A percentile compares a stretch with the other conserved stretches of the same genome.
phyloP scores from a whole-genome alignment of 2,329 filamentous ascomycete species.

The Westerdykella ornata region DNA sequence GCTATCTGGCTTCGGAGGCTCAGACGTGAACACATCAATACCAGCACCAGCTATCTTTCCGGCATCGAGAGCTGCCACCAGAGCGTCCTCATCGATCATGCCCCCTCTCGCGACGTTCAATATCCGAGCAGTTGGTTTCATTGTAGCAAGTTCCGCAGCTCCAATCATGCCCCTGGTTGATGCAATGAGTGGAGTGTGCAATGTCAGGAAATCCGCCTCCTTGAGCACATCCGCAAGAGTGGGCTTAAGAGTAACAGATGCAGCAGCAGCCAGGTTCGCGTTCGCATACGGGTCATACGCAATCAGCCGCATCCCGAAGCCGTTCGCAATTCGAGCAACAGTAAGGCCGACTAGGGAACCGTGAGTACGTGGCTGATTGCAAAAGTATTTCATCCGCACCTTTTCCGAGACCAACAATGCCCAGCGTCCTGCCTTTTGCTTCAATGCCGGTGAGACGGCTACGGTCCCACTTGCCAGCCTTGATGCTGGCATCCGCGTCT shows the following conservation, averaged over 20 bases:
- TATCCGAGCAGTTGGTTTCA: conserved; percentile 68
- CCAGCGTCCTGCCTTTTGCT: conserved; percentile 68
- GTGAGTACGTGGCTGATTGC: conserved; percentile 9
- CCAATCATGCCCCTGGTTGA: conserved; percentile 69
- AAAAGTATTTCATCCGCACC: conserved; percentile 37
- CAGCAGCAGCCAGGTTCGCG: conserved; percentile 60
- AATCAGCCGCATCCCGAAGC: conserved; percentile 67
- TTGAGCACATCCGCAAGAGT: conserved; percentile 57
- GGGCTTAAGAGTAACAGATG: conserved; percentile 58
- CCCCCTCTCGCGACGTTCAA: conserved; percentile 75
- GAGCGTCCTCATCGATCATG: conserved; percentile 69
- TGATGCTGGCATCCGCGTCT: conserved; percentile 61
- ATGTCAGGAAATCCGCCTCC: conserved; percentile 67
- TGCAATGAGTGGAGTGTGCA: conserved; percentile 73
- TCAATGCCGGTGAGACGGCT: conserved; percentile 69
- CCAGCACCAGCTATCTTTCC: conserved; percentile 70
- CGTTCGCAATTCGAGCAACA: conserved; percentile 71
- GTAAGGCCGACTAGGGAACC: conserved; percentile 59
- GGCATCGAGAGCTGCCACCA: conserved; percentile 62
- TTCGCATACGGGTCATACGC: conserved; percentile 75
- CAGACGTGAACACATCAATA: conserved; percentile 71
- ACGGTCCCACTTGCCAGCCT: conserved; percentile 68
- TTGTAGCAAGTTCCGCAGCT: conserved; percentile 57
- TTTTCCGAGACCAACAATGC: conserved; percentile 74
- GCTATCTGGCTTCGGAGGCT: conserved; percentile 58